A percentile compares a stretch with the other conserved stretches of the same genome.
Conservation (phyloP, 192 early-diverging fungal species). For the Phycomyces blakesleeanus region DNA sequence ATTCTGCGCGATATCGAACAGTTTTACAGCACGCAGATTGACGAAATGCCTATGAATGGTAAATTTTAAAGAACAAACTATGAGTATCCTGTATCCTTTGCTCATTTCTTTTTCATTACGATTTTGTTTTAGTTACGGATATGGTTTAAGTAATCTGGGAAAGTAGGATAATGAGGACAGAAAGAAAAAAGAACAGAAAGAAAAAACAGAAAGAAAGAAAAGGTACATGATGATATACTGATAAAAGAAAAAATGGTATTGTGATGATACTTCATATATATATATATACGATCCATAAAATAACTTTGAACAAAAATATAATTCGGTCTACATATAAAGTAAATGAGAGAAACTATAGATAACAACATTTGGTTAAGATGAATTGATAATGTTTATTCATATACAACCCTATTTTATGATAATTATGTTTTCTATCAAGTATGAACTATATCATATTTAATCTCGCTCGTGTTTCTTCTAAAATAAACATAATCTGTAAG, state of each 20-base stretch:
- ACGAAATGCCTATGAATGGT: constrained; percentile 89
- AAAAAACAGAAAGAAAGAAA: not conserved
- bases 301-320: too few relatives aligned
- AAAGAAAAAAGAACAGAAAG: not conserved
- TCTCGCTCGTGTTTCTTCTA: not conserved
- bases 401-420: not conserved
- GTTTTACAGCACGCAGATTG: constrained; percentile 96
- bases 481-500: not conserved
- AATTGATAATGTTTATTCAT: not conserved
- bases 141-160: not conserved
- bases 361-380: not conserved
- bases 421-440: not conserved
- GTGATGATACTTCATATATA: too few relatives aligned
- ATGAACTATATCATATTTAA: not conserved
- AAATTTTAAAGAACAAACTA: not conserved
- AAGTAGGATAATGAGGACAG: not conserved
- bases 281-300: too few relatives aligned
- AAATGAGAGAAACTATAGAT: too few relatives aligned
- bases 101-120: too few relatives aligned
- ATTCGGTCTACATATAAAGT: too few relatives aligned
- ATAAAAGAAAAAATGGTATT: not conserved
- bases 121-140: not conserved
- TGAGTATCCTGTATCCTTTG: not conserved
- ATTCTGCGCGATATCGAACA: constrained; percentile 97
- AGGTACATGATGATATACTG: not conserved